Evolutionary conservation across 495 filamentous ascomycete genomes (phyloP).

Genomic region (Pyronema omphalodes): DNA sequence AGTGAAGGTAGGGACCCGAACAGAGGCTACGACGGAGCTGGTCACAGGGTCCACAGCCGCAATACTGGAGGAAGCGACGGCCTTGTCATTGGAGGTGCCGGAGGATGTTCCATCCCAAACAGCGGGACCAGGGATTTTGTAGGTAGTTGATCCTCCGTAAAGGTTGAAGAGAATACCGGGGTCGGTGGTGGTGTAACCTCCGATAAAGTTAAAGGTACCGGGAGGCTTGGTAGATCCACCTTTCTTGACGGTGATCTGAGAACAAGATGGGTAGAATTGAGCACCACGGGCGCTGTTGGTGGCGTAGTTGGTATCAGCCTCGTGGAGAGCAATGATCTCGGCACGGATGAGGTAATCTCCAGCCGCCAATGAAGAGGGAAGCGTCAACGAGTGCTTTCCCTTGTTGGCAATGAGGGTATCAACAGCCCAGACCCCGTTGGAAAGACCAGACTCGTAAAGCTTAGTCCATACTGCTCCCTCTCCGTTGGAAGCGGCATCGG

Average conservation of each 20-base stretch:
- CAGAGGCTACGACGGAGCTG: not conserved
- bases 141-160: slow-evolving; percentile 25
- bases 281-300: slow-evolving; percentile 29
- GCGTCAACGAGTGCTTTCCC: slow-evolving; percentile 28
- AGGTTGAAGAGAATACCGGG: slow-evolving; percentile 36
- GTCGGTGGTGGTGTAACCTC: slow-evolving; percentile 31
- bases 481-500: slow-evolving; percentile 27
- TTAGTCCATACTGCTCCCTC: slow-evolving; percentile 32
- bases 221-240: slow-evolving; percentile 20
- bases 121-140: slow-evolving; percentile 28
- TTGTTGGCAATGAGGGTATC: slow-evolving; percentile 31
- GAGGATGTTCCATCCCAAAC: slow-evolving; percentile 20
- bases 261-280: slow-evolving; percentile 36
- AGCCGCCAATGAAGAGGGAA: slow-evolving; percentile 28
- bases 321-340: slow-evolving; percentile 38
- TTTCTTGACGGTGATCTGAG: slow-evolving; percentile 32
- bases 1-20: not conserved
- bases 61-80: not conserved
- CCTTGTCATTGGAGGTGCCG: not conserved
- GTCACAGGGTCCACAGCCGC: not conserved
- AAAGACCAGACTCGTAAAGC: slow-evolving; percentile 28
- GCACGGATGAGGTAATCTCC: slow-evolving; percentile 33
- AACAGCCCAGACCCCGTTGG: slow-evolving; percentile 28
- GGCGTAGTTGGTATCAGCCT: slow-evolving; percentile 26
- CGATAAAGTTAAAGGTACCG: slow-evolving; percentile 22